These are phyloP conservation scores for Eucalyptus regnans DNA, from an alignment of 345 rosid species.

Conservation along the genomic window DNA sequence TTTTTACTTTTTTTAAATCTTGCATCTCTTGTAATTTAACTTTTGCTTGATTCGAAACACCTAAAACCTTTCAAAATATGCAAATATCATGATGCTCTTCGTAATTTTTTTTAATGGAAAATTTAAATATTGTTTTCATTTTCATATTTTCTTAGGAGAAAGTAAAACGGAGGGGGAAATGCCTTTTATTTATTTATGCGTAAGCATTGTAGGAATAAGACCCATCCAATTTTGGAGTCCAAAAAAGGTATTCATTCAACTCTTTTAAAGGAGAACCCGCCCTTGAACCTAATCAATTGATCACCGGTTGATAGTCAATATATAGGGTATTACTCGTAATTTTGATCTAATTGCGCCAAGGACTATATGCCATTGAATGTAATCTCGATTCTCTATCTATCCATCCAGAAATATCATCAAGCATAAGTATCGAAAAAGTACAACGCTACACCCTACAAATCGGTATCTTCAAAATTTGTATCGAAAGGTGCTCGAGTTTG, in stretches of 20 bases:
- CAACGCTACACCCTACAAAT: rapidly evolving
- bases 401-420: background rate
- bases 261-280: background rate
- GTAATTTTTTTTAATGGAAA: background rate
- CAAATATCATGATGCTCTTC: background rate
- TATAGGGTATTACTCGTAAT: background rate
- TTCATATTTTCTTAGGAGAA: background rate
- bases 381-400: background rate
- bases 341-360: rapidly evolving
- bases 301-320: rapidly evolving
- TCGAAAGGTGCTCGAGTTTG: background rate
- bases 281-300: background rate
- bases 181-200: background rate
- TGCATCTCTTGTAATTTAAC: background rate
- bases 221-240: background rate
- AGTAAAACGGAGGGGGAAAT: background rate
- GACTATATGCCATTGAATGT: background rate
- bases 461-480: background rate
- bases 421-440: background rate
- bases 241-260: background rate
- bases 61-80: background rate
- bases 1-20: background rate
- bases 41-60: background rate
- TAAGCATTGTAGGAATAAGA: background rate
- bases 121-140: background rate